Conservation (phyloP, 179 eudicot genomes). For the Silene coronaria region DNA sequence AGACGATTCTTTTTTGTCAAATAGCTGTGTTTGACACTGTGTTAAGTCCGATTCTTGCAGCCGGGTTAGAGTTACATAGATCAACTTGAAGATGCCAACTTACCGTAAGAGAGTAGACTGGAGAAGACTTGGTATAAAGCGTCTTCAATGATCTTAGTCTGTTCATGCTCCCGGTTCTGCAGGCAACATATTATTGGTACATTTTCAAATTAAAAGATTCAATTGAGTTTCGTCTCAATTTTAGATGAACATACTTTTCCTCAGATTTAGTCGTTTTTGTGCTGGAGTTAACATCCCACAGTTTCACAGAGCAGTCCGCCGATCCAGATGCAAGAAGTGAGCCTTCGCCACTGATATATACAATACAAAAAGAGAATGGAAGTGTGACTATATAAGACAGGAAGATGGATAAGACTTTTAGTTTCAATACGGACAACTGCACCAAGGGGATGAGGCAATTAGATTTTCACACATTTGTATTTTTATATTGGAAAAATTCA, state of each 20-base stretch:
- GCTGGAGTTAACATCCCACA: constrained; percentile 91
- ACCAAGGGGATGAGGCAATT: neutral
- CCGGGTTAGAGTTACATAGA: neutral
- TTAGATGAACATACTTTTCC: constrained; percentile 55
- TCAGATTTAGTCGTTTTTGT: constrained; percentile 52
- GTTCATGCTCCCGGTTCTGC: constrained; percentile 64
- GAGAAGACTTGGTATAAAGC: constrained; percentile 82
- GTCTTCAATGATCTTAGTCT: constrained; percentile 85
- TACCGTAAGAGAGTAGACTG: constrained; percentile 80
- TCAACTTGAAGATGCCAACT: constrained; percentile 5
- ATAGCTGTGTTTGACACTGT: too few relatives aligned
- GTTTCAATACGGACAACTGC: neutral
- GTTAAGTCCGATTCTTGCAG: too few relatives aligned
- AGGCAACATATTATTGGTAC: neutral
- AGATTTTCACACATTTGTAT: neutral
- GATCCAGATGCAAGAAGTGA: constrained; percentile 98
- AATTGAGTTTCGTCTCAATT: neutral
- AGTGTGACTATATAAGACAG: neutral
- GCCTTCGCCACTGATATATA: constrained; percentile 79
- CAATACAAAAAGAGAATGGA: neutral
- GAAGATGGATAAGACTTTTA: neutral
- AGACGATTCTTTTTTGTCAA: neutral
- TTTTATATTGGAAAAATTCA: too few relatives aligned
- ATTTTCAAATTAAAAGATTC: neutral
- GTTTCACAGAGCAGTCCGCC: constrained; percentile 89